phyloP scores from a whole-genome alignment of 2,329 filamentous ascomycete genomes.

The Amylocarpus encephaloides region DNA sequence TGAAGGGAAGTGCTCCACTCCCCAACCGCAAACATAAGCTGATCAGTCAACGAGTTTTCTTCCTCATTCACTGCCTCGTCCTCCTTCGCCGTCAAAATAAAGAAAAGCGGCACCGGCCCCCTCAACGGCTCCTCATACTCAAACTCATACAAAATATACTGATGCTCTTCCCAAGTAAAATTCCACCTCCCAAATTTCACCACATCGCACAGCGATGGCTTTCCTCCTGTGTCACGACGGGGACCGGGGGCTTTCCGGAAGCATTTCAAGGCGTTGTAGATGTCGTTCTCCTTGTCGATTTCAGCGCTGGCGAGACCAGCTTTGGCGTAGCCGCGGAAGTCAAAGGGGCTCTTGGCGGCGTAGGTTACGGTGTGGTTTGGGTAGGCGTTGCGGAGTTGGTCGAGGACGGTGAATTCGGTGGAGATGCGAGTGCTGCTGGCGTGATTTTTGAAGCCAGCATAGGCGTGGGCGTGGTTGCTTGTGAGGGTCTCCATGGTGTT shows the following conservation, averaged over 20 bases:
- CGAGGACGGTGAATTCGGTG: slow-evolving; percentile 13
- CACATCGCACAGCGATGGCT: slow-evolving; percentile 7
- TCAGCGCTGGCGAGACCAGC: slow-evolving; percentile 14
- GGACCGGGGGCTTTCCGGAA: slow-evolving; percentile 5
- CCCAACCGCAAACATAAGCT: slow-evolving; percentile 50
- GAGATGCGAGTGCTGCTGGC: slow-evolving; percentile 1
- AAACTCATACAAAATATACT: slow-evolving; percentile 19
- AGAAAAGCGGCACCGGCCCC: slow-evolving; percentile 7
- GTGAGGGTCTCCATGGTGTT: neutral
- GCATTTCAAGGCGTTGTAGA: slow-evolving; percentile 6
- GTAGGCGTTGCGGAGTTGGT: slow-evolving; percentile 9
- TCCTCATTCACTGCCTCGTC: neutral
- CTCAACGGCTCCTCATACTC: slow-evolving; percentile 6
- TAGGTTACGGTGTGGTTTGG: slow-evolving; percentile 10
- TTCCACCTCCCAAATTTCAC: slow-evolving; percentile 16
- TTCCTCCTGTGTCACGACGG: neutral
- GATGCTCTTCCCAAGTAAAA: slow-evolving; percentile 12
- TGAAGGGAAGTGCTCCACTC: slow-evolving; percentile 52
- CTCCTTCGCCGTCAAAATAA: slow-evolving; percentile 2
- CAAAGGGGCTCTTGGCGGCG: slow-evolving; percentile 4
- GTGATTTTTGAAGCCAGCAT: slow-evolving; percentile 11
- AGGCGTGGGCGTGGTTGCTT: slow-evolving; percentile 6
- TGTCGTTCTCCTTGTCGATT: slow-evolving; percentile 3
- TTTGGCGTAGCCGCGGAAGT: slow-evolving; percentile 20
- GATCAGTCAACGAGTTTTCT: slow-evolving; percentile 33